Evolutionary conservation across 495 filamentous ascomycete genomes (phyloP), one percentile per base, ranked within the genome.

Genomic region (Neurospora sp.): DNA sequence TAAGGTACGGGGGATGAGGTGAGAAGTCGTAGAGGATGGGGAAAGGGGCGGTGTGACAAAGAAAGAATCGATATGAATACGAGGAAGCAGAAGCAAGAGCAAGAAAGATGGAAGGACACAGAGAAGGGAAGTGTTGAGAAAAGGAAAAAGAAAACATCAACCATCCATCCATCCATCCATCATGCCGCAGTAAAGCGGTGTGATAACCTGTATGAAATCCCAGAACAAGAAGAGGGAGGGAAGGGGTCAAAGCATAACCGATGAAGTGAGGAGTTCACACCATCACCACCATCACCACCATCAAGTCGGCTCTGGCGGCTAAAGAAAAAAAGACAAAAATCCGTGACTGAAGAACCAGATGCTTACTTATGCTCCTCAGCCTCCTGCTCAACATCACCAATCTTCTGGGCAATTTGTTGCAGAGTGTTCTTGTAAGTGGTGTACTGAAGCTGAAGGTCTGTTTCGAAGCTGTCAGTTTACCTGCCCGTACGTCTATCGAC

Each of bases 301-400:
- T 5, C 46, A 3, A 46, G 18, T 6, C 46, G 27, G 20, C 10
- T 27, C 11, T 12, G 2, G 48, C 48, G 54, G 54, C 23, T 31
- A 62, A 62, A n/a, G 10, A 54, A 31, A 59, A 27, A 3, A 74
- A 73, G 70, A 73, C 62, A 39, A 71, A 4, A 69, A 2, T 31
- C 27, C 27, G 27, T 1, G 27, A 31, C 27, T 31, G 27, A 31
- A 31, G 27, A 31, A 31, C 27, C 27, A 31, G 27, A 31, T 31
- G 27, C 27, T 31, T 31, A 31, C 96, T 96, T 98, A 85, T 99
- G 96, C 81, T 99, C 96, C 81, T 99, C 96, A 37, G 93, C 90
- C 78, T 99, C 96, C 79, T 96, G 93, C 83, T 99, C 96, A 71
- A 99, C 92, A 79, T 98, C 94, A 9, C 96, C 96, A 75, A 98